phyloP scores from a whole-genome alignment of 352 stramenopile species.

The Globisporangium radiosum region DNA sequence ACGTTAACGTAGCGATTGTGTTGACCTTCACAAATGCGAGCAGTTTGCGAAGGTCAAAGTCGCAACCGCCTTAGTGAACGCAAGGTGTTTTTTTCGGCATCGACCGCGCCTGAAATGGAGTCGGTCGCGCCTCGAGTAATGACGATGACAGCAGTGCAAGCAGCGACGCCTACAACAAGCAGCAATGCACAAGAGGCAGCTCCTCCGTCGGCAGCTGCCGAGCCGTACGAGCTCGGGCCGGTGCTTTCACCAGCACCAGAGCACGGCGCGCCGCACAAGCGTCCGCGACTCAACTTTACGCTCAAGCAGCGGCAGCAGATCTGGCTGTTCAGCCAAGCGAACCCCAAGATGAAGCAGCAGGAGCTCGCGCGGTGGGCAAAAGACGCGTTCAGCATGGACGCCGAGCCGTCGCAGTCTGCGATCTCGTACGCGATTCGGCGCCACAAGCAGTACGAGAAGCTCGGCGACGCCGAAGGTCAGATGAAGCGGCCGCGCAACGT shows the following conservation, averaged over 20 bases:
- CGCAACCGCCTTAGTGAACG: too few relatives aligned
- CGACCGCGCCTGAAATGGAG: background rate
- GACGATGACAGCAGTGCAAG: background rate
- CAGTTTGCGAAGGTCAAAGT: too few relatives aligned
- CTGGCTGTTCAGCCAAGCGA: slow-evolving; percentile 11
- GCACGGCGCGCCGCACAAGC: slow-evolving; percentile 8
- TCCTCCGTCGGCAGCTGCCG: too few relatives aligned
- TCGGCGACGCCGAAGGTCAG: slow-evolving; percentile 7
- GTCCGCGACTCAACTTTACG: slow-evolving; percentile 15
- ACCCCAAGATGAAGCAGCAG: slow-evolving; percentile 19
- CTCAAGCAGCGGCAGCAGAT: slow-evolving; percentile 14
- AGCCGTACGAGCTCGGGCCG: too few relatives aligned
- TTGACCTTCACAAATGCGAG: too few relatives aligned
- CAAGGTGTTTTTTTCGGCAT: too few relatives aligned
- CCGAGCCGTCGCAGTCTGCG: slow-evolving; percentile 15
- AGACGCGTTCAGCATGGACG: slow-evolving; percentile 10
- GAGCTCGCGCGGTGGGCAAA: slow-evolving; percentile 17
- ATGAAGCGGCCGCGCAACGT: slow-evolving; percentile 16
- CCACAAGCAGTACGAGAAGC: slow-evolving; percentile 13
- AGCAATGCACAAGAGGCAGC: too few relatives aligned
- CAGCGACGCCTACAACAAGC: too few relatives aligned
- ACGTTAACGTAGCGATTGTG: too few relatives aligned
- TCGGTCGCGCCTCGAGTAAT: background rate
- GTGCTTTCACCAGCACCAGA: background rate
- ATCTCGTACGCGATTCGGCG: slow-evolving; percentile 16